Evolutionary conservation across 2,329 filamentous ascomycete genomes (phyloP).

Genomic region (Colletotrichum noveboracense): DNA sequence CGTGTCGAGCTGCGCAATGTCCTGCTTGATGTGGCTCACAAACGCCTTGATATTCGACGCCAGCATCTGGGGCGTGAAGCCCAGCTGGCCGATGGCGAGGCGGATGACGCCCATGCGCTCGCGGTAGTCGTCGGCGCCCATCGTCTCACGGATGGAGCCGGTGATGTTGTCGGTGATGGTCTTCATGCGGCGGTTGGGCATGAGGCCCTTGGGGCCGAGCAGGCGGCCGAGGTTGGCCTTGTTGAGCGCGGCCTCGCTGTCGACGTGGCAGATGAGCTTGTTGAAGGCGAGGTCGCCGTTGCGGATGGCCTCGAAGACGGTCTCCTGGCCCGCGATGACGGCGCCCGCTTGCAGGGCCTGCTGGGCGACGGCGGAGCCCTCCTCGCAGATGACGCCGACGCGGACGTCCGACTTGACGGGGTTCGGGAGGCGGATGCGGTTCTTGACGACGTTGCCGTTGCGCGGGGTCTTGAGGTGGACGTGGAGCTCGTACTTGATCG

Average conservation of each 20-base stretch:
- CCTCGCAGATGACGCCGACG: constrained; percentile 91
- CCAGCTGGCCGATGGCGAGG: constrained; percentile 89
- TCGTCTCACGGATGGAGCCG: constrained; percentile 77
- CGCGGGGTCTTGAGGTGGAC: constrained; percentile 83
- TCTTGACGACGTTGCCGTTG: constrained; percentile 86
- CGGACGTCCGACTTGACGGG: constrained; percentile 87
- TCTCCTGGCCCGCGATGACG: constrained; percentile 82
- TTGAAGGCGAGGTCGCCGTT: constrained; percentile 85
- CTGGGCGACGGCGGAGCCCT: constrained; percentile 74
- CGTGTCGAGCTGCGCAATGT: constrained; percentile 61
- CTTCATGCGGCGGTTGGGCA: constrained; percentile 88
- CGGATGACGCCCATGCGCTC: constrained; percentile 85
- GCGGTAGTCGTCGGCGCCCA: constrained; percentile 85
- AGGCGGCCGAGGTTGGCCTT: constrained; percentile 82
- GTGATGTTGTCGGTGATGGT: constrained; percentile 86
- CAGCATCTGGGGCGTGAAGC: constrained; percentile 86
- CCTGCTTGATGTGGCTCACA: constrained; percentile 74
- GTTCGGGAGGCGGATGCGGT: constrained; percentile 86
- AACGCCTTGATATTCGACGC: constrained; percentile 83
- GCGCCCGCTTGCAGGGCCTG: constrained; percentile 82
- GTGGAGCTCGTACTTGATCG: constrained; percentile 87
- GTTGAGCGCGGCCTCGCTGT: constrained; percentile 78
- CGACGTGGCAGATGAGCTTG: constrained; percentile 82
- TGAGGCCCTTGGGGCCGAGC: constrained; percentile 86
- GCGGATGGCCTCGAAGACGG: constrained; percentile 79